phyloP scores from a whole-genome alignment of 2,329 filamentous ascomycete species.

The Monosporascus sp. region DNA sequence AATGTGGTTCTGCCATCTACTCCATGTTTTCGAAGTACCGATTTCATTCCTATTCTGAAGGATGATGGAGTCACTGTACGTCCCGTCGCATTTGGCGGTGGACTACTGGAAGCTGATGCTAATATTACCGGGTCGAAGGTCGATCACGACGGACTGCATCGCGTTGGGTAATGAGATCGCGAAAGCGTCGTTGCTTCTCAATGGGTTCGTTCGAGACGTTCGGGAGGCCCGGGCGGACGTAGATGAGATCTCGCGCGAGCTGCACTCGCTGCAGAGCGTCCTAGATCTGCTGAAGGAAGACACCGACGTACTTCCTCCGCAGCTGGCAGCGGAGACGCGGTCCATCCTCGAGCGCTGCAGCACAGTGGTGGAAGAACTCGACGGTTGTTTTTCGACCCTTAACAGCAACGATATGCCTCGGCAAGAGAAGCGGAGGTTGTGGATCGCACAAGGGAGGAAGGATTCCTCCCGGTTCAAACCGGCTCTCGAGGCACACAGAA shows the following conservation, averaged over 20 bases:
- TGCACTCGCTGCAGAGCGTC: constrained; percentile 35
- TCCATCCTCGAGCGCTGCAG: constrained; percentile 30
- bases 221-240: constrained; percentile 35
- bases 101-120: constrained; percentile 19
- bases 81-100: not conserved
- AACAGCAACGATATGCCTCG: constrained; percentile 24
- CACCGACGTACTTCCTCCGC: constrained; percentile 28
- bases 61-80: not conserved
- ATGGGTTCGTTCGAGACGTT: constrained; percentile 33
- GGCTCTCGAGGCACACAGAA: constrained; percentile 32
- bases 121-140: constrained; percentile 24
- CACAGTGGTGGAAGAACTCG: constrained; percentile 30
- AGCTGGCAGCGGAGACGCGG: constrained; percentile 30
- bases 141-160: constrained; percentile 33
- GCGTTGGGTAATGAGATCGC: constrained; percentile 29
- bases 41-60: not conserved
- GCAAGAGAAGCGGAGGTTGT: constrained; percentile 31
- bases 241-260: constrained; percentile 33
- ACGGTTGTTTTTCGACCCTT: constrained; percentile 26
- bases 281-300: constrained; percentile 35
- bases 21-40: not conserved
- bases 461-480: constrained; percentile 27
- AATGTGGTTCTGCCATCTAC: not conserved
- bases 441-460: constrained; percentile 28
- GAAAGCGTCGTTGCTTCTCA: constrained; percentile 26